Percentiles rank a stretch among this genome's conserved stretches.
Conservation (phyloP, 1,284 basidiomycete genomes). For the Hymenochaete sp. region DNA sequence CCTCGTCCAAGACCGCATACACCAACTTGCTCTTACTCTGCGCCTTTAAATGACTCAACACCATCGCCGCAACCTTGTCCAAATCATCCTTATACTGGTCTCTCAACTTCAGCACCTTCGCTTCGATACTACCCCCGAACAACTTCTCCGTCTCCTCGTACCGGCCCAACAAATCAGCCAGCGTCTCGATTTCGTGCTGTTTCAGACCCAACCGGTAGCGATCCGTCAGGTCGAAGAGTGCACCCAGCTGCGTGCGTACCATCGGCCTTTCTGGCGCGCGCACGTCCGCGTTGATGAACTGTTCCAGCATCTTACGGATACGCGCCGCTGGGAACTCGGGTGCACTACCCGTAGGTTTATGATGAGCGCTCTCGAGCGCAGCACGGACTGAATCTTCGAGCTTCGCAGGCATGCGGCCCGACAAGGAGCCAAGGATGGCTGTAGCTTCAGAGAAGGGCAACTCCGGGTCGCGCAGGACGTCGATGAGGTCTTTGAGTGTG, state of each 20-base stretch:
- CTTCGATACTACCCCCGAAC: conserved; percentile 90
- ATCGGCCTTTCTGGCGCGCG: conserved; percentile 70
- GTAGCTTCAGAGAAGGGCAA: conserved; percentile 85
- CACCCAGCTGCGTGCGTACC: conserved; percentile 65
- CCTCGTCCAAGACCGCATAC: conserved; percentile 77
- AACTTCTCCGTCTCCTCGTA: conserved; percentile 86
- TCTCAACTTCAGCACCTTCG: conserved; percentile 82
- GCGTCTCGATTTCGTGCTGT: conserved; percentile 74
- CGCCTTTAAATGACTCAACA: conserved; percentile 93
- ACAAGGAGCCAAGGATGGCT: conserved; percentile 82
- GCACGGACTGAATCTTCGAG: conserved; percentile 83
- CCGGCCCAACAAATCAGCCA: conserved; percentile 63
- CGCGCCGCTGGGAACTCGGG: conserved; percentile 80
- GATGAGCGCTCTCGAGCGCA: conserved; percentile 68
- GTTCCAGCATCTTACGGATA: conserved; percentile 78
- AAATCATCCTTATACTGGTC: conserved; percentile 90
- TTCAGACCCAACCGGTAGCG: conserved; percentile 80
- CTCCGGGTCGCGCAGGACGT: conserved; percentile 73
- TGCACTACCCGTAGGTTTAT: conserved; percentile 51
- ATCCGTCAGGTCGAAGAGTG: conserved; percentile 74
- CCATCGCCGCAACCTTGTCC: conserved; percentile 80
- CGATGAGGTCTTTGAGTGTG: conserved; percentile 76
- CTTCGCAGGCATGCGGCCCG: conserved; percentile 88
- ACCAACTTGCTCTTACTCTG: conserved; percentile 89
- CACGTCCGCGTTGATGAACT: conserved; percentile 78